phyloP scores from a whole-genome alignment of 202 grass and related monocot genomes.

The Setaria italica region DNA sequence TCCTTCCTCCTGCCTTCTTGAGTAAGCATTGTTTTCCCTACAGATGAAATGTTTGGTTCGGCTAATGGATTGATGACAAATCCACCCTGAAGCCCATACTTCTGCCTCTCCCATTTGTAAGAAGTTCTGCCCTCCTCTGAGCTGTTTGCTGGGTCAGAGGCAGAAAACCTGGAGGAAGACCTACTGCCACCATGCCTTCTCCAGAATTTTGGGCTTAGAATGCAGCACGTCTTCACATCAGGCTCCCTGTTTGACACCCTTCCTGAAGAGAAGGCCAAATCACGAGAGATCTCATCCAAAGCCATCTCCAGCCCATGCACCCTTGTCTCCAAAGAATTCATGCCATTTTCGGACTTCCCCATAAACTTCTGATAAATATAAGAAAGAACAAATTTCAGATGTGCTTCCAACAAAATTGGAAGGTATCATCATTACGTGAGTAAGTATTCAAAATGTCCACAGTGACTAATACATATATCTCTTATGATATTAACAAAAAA shows the following conservation, averaged over 20 bases:
- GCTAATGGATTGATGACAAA: slow-evolving; percentile 89
- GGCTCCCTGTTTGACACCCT: slow-evolving; percentile 71
- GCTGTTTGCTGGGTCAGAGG: slow-evolving; percentile 57
- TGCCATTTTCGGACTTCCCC: slow-evolving; percentile 88
- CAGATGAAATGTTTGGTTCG: slow-evolving; percentile 69
- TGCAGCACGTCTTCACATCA: slow-evolving; percentile 78
- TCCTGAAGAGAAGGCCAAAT: slow-evolving; percentile 74
- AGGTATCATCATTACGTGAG: background rate
- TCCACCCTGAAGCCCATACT: slow-evolving; percentile 70
- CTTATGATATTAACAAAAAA: background rate
- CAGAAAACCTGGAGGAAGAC: slow-evolving; percentile 64
- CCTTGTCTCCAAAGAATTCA: slow-evolving; percentile 81
- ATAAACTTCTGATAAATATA: slow-evolving; percentile 83
- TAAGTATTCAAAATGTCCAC: slow-evolving; percentile 1
- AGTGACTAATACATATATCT: background rate
- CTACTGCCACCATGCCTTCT: slow-evolving; percentile 63
- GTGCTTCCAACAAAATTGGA: slow-evolving; percentile 27
- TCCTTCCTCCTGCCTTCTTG: slow-evolving; percentile 60
- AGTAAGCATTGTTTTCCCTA: slow-evolving; percentile 42
- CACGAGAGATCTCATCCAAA: slow-evolving; percentile 86
- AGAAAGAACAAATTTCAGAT: slow-evolving; percentile 32
- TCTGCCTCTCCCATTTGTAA: slow-evolving; percentile 79
- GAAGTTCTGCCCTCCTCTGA: slow-evolving; percentile 60
- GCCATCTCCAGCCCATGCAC: slow-evolving; percentile 93
- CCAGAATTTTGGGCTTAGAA: slow-evolving; percentile 89